A percentile compares a stretch with the other conserved stretches of the same genome.
Conservation (phyloP, 2,329 filamentous ascomycete genomes). For the Ophiocordyceps camponoti-leonardi region DNA sequence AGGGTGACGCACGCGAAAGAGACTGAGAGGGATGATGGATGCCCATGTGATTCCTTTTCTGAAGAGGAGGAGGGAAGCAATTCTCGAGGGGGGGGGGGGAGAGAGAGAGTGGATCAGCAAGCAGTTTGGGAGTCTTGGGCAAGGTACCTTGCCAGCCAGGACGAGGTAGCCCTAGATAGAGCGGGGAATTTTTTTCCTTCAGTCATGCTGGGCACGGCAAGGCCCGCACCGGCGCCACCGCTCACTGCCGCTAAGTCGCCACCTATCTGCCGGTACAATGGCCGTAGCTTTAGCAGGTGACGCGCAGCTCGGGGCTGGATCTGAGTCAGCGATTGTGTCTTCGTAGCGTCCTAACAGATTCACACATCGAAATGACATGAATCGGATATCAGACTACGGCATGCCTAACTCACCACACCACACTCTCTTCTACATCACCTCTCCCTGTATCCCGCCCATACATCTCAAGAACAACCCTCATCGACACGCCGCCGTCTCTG, state of each 20-base stretch:
- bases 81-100: conserved; percentile 7
- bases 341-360: too few species aligned
- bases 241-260: neutral
- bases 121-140: neutral
- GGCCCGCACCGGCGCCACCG: too few species aligned
- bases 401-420: neutral
- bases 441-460: neutral
- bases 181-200: neutral
- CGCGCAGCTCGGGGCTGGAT: neutral
- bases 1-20: conserved; percentile 4
- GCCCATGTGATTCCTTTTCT: conserved; percentile 15
- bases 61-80: conserved; percentile 1
- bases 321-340: neutral
- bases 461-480: neutral
- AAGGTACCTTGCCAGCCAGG: neutral
- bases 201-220: neutral
- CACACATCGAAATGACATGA: too few species aligned
- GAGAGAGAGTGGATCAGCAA: conserved; percentile 14
- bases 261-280: neutral
- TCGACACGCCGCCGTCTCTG: neutral
- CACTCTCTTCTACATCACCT: neutral
- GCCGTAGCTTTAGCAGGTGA: neutral
- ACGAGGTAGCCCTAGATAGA: neutral
- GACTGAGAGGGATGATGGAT: conserved; percentile 7
- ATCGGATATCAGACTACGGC: too few species aligned